Evolutionary conservation across 108 stramenopile genomes (phyloP), one percentile per base, ranked within the genome.

Genomic region (Poteriospumella lacustris): DNA sequence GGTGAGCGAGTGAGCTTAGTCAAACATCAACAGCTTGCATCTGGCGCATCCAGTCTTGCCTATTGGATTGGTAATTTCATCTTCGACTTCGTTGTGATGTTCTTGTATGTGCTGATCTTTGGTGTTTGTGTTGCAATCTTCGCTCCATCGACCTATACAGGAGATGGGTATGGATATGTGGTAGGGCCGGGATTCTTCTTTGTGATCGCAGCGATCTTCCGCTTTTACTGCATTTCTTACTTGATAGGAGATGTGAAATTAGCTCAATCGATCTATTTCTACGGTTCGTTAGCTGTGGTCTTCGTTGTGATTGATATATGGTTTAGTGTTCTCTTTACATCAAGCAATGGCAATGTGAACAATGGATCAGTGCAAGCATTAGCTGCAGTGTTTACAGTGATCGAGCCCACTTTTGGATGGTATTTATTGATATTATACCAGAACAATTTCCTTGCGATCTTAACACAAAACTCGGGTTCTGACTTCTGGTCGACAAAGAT

Each of bases 21-120:
- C 52, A 56, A 56, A 24, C 52, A 56, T 56, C 52, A 56, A 24
- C 52, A 56, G 52, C 52, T 56, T 3, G 70, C 70, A 44, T 29
- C n/a, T 73, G 70, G 70, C 5, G 70, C 70, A 9, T 73, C 70
- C 9, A 44, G 28, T n/a, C 38, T 73, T 19, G 70, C 70, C 9
- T 73, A 73, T 56, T 73, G 70, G 70, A 38, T 42, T 9, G 43
- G 31, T 19, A 73, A 73, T 73, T 73, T 73, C 70, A 73, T 73
- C 41, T 73, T 44, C 26, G 70, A 73, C 42, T 73, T 52, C 31
- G 5, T 15, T 73, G 12, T 73, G 70, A 5, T 56, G 9, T 52
- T 42, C 24, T 34, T 42, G 5, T 12, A 42, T 52, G 31, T 56
- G 5, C 3, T 73, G 24, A 56, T 44, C 26, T 73, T 73, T 5